Conservation (phyloP, 768 basidiomycete genomes). For the Rhodotorula graminis region DNA sequence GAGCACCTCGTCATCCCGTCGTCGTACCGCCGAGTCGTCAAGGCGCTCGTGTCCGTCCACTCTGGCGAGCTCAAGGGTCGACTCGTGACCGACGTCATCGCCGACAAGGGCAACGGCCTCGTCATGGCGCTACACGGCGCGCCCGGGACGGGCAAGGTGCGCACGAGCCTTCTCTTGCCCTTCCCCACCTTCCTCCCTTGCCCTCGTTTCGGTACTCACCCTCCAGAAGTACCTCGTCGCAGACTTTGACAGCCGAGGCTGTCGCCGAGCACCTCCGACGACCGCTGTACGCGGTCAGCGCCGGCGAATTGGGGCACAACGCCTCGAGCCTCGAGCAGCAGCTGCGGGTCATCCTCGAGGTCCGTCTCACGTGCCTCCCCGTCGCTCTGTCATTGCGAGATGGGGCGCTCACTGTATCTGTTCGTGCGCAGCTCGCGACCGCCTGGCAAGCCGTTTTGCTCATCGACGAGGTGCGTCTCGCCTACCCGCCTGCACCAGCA, state of each 20-base stretch:
- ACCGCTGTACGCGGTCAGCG: slow-evolving; percentile 23
- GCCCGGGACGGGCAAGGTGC: slow-evolving; percentile 19
- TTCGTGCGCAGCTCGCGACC: slow-evolving; percentile 5
- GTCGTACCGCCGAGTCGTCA: slow-evolving; percentile 13
- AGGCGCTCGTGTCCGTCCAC: slow-evolving; percentile 11
- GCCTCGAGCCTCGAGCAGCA: slow-evolving; percentile 5
- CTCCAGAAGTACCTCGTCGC: not conserved
- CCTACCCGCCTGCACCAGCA: too few species aligned
- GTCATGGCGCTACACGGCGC: slow-evolving; percentile 31
- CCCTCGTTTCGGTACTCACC: too few species aligned
- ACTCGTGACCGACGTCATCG: slow-evolving; percentile 7
- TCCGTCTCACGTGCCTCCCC: not conserved
- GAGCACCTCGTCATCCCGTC: slow-evolving; percentile 9
- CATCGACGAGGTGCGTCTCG: slow-evolving; percentile 11
- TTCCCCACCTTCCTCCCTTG: too few species aligned
- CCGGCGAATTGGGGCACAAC: slow-evolving; percentile 18
- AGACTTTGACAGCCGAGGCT: slow-evolving; percentile 35
- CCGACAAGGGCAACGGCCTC: slow-evolving; percentile 27
- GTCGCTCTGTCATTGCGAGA: too few species aligned
- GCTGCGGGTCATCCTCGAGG: slow-evolving; percentile 7
- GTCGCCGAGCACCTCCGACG: slow-evolving; percentile 31
- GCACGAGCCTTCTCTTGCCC: too few species aligned
- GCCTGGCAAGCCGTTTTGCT: slow-evolving; percentile 17
- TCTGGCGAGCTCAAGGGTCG: not conserved
- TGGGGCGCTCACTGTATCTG: too few species aligned